These are phyloP conservation scores for Mimosa bimucronata DNA, from an alignment of 306 rosid species.

Conservation along the genomic window DNA sequence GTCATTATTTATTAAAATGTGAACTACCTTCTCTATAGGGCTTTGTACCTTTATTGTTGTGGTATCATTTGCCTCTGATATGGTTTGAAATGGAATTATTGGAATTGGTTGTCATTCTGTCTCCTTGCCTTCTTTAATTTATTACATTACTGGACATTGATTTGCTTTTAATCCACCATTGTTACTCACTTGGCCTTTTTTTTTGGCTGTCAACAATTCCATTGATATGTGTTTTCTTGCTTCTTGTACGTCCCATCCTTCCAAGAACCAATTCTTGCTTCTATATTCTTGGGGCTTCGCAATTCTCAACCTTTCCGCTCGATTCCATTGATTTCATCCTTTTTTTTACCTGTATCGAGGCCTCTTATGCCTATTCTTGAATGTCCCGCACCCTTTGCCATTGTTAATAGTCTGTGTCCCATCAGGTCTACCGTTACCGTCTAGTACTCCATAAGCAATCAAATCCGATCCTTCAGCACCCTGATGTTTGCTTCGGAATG, in stretches of 20 bases:
- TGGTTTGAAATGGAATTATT: not conserved
- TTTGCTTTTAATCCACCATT: not conserved
- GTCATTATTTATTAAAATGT: not conserved
- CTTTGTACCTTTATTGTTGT: not conserved
- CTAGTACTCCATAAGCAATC: not conserved
- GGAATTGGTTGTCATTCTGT: not conserved
- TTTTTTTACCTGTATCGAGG: not conserved
- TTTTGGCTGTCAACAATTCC: not conserved
- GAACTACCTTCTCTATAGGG: not conserved
- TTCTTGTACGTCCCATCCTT: not conserved
- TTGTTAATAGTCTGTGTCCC: not conserved
- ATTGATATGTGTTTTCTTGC: not conserved
- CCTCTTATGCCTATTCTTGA: not conserved
- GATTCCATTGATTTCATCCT: not conserved
- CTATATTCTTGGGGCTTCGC: not conserved
- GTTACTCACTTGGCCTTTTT: not conserved
- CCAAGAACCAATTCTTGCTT: not conserved
- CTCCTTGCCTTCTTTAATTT: not conserved
- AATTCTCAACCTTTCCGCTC: not conserved
- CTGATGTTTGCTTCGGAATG: not conserved
- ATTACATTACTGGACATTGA: not conserved
- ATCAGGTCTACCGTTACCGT: not conserved
- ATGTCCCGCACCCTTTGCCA: not conserved
- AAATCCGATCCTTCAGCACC: not conserved
- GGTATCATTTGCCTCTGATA: not conserved